Evolutionary conservation across 2,329 filamentous ascomycete genomes (phyloP).

Genomic region (Phyllachora maydis): DNA sequence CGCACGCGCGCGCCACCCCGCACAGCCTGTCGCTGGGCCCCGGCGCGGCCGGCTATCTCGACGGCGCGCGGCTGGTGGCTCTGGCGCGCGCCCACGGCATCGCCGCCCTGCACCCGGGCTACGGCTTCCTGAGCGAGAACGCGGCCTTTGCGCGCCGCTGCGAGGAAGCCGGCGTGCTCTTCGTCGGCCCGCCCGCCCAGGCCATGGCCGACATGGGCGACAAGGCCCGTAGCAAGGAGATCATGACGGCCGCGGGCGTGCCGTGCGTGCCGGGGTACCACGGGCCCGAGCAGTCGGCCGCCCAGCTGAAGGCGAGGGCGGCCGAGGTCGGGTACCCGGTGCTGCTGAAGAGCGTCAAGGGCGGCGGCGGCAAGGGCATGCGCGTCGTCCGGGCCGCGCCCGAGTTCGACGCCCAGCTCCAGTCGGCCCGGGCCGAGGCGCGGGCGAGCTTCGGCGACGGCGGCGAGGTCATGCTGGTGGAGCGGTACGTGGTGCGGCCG

Average conservation of each 20-base stretch:
- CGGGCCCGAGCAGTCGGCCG: conserved; percentile 56
- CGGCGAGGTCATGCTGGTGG: conserved; percentile 63
- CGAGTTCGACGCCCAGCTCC: conserved; percentile 51
- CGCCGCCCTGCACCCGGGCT: conserved; percentile 84
- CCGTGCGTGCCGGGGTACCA: conserved; percentile 95
- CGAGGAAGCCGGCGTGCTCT: conserved; percentile 74
- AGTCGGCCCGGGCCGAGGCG: conserved; percentile 56
- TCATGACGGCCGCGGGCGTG: conserved; percentile 89
- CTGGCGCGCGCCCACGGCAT: conserved; percentile 75
- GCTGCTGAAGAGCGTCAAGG: conserved; percentile 60
- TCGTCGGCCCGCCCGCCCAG: conserved; percentile 73
- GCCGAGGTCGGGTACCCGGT: conserved; percentile 49
- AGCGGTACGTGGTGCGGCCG: conserved; percentile 60
- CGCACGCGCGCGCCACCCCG: conserved; percentile 72
- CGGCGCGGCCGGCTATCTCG: conserved; percentile 70
- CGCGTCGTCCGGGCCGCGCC: conserved; percentile 47
- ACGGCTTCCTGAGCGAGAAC: conserved; percentile 92
- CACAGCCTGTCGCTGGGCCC: conserved; percentile 70
- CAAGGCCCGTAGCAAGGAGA: conserved; percentile 84
- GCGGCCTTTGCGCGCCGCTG: conserved; percentile 75
- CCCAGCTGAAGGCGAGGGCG: conserved; percentile 44
- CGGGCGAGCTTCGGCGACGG: conserved; percentile 63
- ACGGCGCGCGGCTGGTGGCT: conserved; percentile 78
- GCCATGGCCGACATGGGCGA: conserved; percentile 85
- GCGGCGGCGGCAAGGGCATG: conserved; percentile 73